Conservation (phyloP, 179 eudicot genomes). For the Pouteria campechiana region DNA sequence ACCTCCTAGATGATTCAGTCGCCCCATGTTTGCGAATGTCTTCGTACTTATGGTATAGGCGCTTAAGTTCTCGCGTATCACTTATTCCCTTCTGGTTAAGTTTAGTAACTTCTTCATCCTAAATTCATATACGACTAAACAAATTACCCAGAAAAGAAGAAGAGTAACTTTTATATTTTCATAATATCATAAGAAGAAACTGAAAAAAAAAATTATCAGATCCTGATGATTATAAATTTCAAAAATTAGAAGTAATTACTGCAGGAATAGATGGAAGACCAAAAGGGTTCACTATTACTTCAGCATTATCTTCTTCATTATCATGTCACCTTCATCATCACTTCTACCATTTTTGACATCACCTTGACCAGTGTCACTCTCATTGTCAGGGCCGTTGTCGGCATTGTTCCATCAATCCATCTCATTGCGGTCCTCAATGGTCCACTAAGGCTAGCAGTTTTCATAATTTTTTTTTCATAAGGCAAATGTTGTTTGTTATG, state of each 20-base stretch:
- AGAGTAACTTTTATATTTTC: not conserved
- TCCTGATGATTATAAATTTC: not conserved
- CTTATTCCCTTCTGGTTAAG: conserved; percentile 65
- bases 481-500: too few species aligned
- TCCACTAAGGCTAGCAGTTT: too few species aligned
- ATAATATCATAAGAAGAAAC: not conserved
- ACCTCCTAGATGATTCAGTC: conserved; percentile 51
- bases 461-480: too few species aligned
- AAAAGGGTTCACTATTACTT: not conserved
- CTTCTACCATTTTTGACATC: too few species aligned
- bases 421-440: too few species aligned
- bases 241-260: not conserved
- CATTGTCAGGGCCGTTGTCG: too few species aligned
- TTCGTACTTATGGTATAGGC: conserved; percentile 57
- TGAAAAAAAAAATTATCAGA: not conserved
- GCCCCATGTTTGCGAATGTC: conserved; percentile 60
- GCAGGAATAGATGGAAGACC: not conserved
- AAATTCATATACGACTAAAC: not conserved
- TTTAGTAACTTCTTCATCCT: conserved; percentile 75
- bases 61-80: conserved; percentile 81
- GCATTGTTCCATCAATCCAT: too few species aligned
- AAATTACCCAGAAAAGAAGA: not conserved
- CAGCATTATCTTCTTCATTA: too few species aligned
- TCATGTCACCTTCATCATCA: too few species aligned
- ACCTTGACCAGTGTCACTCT: too few species aligned